Evolutionary conservation across 129 eudicot genomes (phyloP), one percentile per base, ranked within the genome.

Genomic region (Artemisia argyi): DNA sequence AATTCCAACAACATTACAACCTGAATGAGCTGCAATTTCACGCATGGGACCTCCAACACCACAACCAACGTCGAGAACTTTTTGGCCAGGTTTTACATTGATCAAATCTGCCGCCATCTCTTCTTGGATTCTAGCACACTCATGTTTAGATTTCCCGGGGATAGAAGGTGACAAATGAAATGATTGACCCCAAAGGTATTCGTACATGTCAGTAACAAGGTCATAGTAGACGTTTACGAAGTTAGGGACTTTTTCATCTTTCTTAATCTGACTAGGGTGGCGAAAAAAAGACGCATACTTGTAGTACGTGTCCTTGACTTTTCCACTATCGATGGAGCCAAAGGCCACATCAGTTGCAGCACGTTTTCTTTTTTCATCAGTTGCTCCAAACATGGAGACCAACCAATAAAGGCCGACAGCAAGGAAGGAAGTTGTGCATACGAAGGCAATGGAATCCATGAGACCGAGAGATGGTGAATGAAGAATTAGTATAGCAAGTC

Each of bases 31-130:
- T 0, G 96, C 98, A 26, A 93, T 93, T 0, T 96, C 98, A 1
- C 96, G 90, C 98, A 93, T 93, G 65, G 98, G 98, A 1, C 98
- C 98, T 0, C 98, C 97, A 24, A 93, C 98, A 0, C 98, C 98
- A 62, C 98, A 89, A 2, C 97, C 97, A n/a, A 86, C 98, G 44
- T 93, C 98, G 17, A 93, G 83, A 30, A 93, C 83, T 51, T 77
- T 74, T 13, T 77, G 76, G 0, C 96, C 96, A 0, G 98, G 97
- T 35, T 67, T 75, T 0, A 88, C 96, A 0, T 60, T 55, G 5
- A 94, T 52, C 16, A 94, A 84, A 82, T 94, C 98, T 48, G 86
- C 98, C 19, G 97, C 98, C 98, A 83, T 90, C 49, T 90, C 77
- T 54, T 94, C 97, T 64, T 90, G 98, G 71, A 84, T 46, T 17